phyloP scores from a whole-genome alignment of 441 rosid genomes.

The Arabidopsis lyrata region DNA sequence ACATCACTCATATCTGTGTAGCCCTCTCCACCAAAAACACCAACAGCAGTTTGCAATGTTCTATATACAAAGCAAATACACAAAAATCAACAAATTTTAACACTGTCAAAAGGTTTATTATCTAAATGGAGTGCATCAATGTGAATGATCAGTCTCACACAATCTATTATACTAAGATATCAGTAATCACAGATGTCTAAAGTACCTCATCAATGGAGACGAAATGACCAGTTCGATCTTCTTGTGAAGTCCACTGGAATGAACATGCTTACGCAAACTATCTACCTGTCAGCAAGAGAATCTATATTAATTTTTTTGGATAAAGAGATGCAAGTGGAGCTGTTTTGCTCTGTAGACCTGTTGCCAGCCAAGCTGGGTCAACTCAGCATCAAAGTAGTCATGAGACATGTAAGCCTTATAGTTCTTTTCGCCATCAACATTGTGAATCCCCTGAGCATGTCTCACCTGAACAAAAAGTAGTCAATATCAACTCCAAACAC shows the following conservation, averaged over 20 bases:
- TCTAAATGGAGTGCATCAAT: background rate
- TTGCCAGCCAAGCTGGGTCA: constrained; percentile 93
- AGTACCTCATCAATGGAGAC: constrained; percentile 87
- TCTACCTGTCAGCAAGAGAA: constrained; percentile 65
- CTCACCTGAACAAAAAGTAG: constrained; percentile 73
- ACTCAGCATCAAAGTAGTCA: constrained; percentile 84
- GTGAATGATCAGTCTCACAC: background rate
- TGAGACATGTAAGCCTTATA: constrained; percentile 86
- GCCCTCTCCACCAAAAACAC: constrained; percentile 92
- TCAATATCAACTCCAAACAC: constrained; percentile 42
- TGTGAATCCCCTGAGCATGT: constrained; percentile 98
- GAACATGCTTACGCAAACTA: constrained; percentile 89
- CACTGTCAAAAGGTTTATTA: background rate
- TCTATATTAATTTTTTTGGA: background rate
- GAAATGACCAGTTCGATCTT: constrained; percentile 81
- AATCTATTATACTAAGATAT: background rate
- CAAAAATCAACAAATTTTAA: background rate
- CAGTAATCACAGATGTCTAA: background rate
- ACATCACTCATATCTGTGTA: constrained; percentile 66
- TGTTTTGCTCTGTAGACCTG: constrained; percentile 54
- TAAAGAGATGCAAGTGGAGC: constrained; percentile 1
- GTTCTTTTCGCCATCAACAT: constrained; percentile 96
- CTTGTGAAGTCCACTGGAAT: constrained; percentile 70
- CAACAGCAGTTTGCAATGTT: constrained; percentile 98
- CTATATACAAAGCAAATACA: constrained; percentile 47